These are phyloP conservation scores for Penicillium sclerotigenum DNA, from an alignment of 2,329 filamentous ascomycete genomes.

Conservation along the genomic window DNA sequence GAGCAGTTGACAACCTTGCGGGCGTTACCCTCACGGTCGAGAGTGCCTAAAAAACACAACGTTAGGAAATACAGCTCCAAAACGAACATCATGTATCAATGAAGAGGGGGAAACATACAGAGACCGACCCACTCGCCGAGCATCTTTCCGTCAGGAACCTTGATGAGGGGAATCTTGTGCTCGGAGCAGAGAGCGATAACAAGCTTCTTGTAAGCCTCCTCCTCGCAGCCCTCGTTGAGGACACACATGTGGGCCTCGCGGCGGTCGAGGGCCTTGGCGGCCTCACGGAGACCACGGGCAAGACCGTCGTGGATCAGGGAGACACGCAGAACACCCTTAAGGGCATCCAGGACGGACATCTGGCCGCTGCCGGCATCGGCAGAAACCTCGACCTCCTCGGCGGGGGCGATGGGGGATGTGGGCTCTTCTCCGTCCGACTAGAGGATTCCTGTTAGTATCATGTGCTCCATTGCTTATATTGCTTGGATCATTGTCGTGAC, in stretches of 20 bases:
- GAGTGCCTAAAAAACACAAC: conserved; percentile 65
- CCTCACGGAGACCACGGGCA: conserved; percentile 95
- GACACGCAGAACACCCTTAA: conserved; percentile 98
- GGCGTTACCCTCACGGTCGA: conserved; percentile 98
- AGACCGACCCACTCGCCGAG: conserved; percentile 99
- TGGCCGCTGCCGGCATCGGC: conserved; percentile 73
- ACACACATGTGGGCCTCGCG: conserved; percentile 99
- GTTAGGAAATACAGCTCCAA: conserved; percentile 8
- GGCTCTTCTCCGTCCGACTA: conserved; percentile 99
- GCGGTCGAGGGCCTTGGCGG: conserved; percentile 96
- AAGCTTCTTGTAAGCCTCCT: conserved; percentile 99
- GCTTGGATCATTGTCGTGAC: neutral
- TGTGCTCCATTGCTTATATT: neutral
- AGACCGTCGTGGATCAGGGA: conserved; percentile 99
- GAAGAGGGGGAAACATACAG: conserved; percentile 65
- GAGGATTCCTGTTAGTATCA: neutral
- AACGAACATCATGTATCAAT: conserved; percentile 1
- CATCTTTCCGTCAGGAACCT: conserved; percentile 99
- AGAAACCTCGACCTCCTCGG: conserved; percentile 90
- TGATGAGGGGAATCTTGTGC: conserved; percentile 99
- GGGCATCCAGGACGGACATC: conserved; percentile 97
- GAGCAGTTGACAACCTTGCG: conserved; percentile 99
- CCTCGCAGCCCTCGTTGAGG: conserved; percentile 99
- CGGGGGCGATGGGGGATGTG: conserved; percentile 68
- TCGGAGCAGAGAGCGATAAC: conserved; percentile 97